Evolutionary conservation across 345 rosid genomes (phyloP).

Genomic region (Gossypium thurberi): DNA sequence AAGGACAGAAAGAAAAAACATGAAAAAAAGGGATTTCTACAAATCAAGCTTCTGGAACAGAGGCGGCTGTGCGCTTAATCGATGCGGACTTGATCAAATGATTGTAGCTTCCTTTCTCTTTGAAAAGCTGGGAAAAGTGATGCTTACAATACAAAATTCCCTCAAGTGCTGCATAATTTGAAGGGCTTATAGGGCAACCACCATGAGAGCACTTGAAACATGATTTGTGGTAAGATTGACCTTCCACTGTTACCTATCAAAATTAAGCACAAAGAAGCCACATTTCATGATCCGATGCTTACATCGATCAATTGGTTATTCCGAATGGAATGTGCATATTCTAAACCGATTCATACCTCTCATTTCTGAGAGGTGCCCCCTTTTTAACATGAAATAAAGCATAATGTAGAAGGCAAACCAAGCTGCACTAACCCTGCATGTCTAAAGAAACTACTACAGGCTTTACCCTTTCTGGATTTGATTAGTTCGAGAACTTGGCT

Average conservation of each 20-base stretch:
- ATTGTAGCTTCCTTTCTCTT: conserved; percentile 97
- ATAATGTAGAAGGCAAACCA: background rate
- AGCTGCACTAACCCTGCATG: background rate
- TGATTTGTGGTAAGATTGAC: conserved; percentile 79
- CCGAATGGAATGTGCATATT: background rate
- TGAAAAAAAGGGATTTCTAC: conserved; percentile 2
- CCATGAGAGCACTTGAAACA: conserved; percentile 97
- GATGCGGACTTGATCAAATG: conserved; percentile 84
- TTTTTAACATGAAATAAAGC: background rate
- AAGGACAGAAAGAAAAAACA: background rate
- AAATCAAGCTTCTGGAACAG: conserved; percentile 49
- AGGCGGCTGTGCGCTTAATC: conserved; percentile 60
- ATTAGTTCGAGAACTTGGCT: background rate
- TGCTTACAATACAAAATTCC: conserved; percentile 92
- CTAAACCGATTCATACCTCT: background rate
- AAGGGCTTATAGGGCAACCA: conserved; percentile 88
- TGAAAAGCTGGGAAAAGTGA: conserved; percentile 95
- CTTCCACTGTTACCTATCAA: conserved; percentile 76
- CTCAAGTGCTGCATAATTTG: conserved; percentile 95
- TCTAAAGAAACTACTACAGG: background rate
- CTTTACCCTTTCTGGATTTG: background rate
- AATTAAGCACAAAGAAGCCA: background rate
- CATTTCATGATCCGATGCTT: background rate
- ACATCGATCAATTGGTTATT: background rate
- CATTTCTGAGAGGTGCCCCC: background rate